Conservation (phyloP, 2,329 filamentous ascomycete species). For the Parastagonospora nodorum region DNA sequence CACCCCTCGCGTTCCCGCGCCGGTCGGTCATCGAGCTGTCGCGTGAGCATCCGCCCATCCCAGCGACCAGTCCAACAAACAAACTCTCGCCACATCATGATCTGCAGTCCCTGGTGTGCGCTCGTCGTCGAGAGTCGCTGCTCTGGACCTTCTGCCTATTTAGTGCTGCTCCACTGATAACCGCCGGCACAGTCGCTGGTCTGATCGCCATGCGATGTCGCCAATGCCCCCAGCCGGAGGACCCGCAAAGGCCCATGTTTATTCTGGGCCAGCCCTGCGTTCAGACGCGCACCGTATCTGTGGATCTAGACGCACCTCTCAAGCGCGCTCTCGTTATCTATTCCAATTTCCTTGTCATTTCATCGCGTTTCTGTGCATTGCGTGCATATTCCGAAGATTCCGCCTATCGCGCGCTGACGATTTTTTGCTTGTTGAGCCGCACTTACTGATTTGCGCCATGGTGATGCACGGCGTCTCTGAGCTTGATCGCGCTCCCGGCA, state of each 20-base stretch:
- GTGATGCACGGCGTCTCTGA: background rate
- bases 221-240: background rate
- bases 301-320: background rate
- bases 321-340: conserved; percentile 2
- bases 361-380: background rate
- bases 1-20: too few species aligned
- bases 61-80: too few species aligned
- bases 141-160: conserved; percentile 3
- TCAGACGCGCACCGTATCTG: background rate
- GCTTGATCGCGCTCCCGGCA: background rate
- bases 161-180: conserved; percentile 25
- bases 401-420: background rate
- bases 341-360: background rate
- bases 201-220: conserved; percentile 1
- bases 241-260: background rate
- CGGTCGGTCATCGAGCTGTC: too few species aligned
- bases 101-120: conserved; percentile 4
- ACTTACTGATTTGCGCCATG: background rate
- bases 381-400: background rate
- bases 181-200: conserved; percentile 9
- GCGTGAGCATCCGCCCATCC: too few species aligned
- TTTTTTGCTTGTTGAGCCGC: background rate
- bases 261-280: background rate
- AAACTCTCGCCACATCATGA: too few species aligned
- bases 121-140: conserved; percentile 3